phyloP scores from a whole-genome alignment of 208 protist genomes.

The Acanthamoeba polyphaga region DNA sequence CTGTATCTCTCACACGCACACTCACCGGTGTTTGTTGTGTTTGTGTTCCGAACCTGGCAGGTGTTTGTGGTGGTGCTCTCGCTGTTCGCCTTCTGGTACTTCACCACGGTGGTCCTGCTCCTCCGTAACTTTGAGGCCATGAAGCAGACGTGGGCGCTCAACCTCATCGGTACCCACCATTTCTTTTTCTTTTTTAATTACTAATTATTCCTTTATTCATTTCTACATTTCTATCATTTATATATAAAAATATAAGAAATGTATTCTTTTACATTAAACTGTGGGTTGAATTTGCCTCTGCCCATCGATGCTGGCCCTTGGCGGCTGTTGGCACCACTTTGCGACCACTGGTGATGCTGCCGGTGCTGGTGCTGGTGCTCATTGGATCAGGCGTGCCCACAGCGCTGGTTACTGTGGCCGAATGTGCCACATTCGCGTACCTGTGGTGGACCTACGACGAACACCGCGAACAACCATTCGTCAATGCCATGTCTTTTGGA shows the following conservation, averaged over 20 bases:
- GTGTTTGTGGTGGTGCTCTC: background rate
- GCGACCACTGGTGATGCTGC: background rate
- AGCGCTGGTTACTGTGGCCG: background rate
- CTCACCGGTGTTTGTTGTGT: background rate
- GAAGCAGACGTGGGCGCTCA: background rate
- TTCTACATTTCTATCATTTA: too few relatives aligned
- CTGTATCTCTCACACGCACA: too few relatives aligned
- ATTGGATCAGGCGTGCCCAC: background rate
- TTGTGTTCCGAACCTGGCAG: background rate
- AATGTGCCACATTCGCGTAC: slow-evolving; percentile 1
- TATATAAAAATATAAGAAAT: too few relatives aligned
- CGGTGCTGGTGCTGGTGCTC: background rate
- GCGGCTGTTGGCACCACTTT: too few relatives aligned
- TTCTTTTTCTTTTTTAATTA: too few relatives aligned
- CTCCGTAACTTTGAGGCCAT: background rate
- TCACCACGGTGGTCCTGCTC: background rate
- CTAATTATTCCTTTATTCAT: too few relatives aligned
- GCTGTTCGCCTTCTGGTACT: slow-evolving; percentile 35
- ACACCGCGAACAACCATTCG: background rate
- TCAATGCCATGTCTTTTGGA: background rate
- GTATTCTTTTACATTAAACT: too few relatives aligned
- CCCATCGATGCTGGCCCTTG: background rate
- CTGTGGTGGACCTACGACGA: slow-evolving; percentile 28
- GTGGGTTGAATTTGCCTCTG: too few relatives aligned
- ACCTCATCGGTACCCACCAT: background rate